Conservation (phyloP, 768 basidiomycete species). For the Pisolithus orientalis region DNA sequence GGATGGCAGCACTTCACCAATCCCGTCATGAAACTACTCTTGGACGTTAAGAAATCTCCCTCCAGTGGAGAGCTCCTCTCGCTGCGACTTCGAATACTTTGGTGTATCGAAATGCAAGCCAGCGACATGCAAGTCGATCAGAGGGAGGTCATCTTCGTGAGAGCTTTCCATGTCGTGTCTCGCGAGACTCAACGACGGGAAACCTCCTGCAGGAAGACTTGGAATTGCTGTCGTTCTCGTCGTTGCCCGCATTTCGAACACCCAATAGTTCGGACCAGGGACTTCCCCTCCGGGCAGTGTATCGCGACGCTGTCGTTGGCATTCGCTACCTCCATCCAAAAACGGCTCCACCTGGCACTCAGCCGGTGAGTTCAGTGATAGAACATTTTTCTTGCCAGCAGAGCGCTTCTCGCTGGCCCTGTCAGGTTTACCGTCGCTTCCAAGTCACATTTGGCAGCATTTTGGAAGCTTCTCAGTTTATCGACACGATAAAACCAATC, state of each 20-base stretch:
- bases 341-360: slow-evolving; percentile 19
- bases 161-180: slow-evolving; percentile 14
- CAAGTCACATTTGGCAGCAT: slow-evolving; percentile 62
- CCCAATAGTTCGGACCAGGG: slow-evolving; percentile 39
- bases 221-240: slow-evolving; percentile 65
- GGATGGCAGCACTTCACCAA: slow-evolving; percentile 82
- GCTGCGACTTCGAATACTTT: slow-evolving; percentile 57
- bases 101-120: slow-evolving; percentile 44
- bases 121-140: slow-evolving; percentile 36
- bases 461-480: slow-evolving; percentile 46
- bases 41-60: slow-evolving; percentile 52
- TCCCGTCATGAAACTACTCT: slow-evolving; percentile 53
- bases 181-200: neutral
- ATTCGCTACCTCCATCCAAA: slow-evolving; percentile 64
- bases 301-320: slow-evolving; percentile 66
- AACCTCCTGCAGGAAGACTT: slow-evolving; percentile 56
- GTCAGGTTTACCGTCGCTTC: slow-evolving; percentile 67
- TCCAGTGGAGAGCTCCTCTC: slow-evolving; percentile 48
- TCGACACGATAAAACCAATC: slow-evolving; percentile 55
- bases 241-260: slow-evolving; percentile 27
- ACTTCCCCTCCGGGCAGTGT: slow-evolving; percentile 75
- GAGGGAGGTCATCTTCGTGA: slow-evolving; percentile 61
- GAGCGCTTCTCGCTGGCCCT: slow-evolving; percentile 1
- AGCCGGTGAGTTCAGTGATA: slow-evolving; percentile 23
- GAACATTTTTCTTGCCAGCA: neutral